phyloP scores from a whole-genome alignment of 2,329 filamentous ascomycete genomes.

The Stemphylium beticola region DNA sequence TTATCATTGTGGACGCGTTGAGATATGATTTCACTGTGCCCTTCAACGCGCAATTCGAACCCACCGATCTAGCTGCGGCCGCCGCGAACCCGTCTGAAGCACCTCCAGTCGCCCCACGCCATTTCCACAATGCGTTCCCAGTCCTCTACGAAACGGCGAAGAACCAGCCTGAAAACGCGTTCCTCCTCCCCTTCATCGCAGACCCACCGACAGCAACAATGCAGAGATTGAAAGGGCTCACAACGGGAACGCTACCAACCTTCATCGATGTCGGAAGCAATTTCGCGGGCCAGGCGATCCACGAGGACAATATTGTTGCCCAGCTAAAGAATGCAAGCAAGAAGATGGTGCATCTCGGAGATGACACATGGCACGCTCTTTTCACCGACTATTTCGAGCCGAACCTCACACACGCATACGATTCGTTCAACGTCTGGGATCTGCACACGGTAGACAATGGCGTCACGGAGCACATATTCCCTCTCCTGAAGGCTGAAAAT shows the following conservation, averaged over 20 bases:
- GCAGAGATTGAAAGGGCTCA: slow-evolving; percentile 90
- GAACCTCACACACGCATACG: slow-evolving; percentile 85
- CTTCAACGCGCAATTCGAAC: slow-evolving; percentile 61
- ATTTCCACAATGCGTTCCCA: slow-evolving; percentile 88
- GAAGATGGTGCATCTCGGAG: slow-evolving; percentile 90
- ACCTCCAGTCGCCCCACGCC: slow-evolving; percentile 51
- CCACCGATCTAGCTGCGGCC: slow-evolving; percentile 36
- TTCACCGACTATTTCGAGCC: slow-evolving; percentile 94
- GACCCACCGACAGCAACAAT: slow-evolving; percentile 94
- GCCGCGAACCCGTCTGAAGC: slow-evolving; percentile 20
- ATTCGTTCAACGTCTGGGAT: slow-evolving; percentile 99
- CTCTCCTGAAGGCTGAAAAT: slow-evolving; percentile 71
- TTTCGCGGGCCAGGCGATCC: slow-evolving; percentile 93
- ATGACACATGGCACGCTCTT: slow-evolving; percentile 94
- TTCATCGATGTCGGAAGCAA: slow-evolving; percentile 94
- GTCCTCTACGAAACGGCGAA: slow-evolving; percentile 84
- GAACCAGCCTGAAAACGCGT: slow-evolving; percentile 77
- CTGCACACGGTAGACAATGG: slow-evolving; percentile 96
- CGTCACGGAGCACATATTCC: slow-evolving; percentile 88
- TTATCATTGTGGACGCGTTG: slow-evolving; percentile 90
- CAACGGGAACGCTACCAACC: slow-evolving; percentile 91
- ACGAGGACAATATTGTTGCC: slow-evolving; percentile 81
- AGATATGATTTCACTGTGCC: slow-evolving; percentile 97
- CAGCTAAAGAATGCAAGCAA: slow-evolving; percentile 70
- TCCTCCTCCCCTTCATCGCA: slow-evolving; percentile 93